Conservation (phyloP, 169 alveolate genomes). For the Eimeria praecox region DNA sequence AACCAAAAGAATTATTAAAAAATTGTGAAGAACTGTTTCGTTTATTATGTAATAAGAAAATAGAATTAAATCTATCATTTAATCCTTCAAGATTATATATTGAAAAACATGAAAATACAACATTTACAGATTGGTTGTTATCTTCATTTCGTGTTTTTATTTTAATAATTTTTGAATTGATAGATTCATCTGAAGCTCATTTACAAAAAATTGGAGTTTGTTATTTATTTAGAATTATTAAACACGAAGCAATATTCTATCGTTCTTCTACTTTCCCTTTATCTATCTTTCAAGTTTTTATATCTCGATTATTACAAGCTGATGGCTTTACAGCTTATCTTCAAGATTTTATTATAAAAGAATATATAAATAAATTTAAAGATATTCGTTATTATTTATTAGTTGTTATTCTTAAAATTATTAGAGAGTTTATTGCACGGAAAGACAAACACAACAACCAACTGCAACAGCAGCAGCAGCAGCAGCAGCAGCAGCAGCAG, state of each 20-base stretch:
- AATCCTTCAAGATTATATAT: neutral
- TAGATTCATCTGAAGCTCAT: neutral
- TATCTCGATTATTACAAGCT: slow-evolving; percentile 25
- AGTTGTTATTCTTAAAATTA: slow-evolving; percentile 46
- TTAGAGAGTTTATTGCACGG: slow-evolving; percentile 3
- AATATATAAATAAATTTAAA: neutral
- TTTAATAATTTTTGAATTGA: neutral
- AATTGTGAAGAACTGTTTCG: slow-evolving; percentile 11
- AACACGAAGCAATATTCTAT: neutral
- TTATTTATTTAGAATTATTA: neutral
- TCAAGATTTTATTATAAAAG: neutral
- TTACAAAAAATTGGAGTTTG: neutral
- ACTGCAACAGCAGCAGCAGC: neutral
- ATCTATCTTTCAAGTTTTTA: slow-evolving; percentile 33
- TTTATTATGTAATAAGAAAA: slow-evolving; percentile 9
- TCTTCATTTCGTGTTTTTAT: neutral
- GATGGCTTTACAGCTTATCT: neutral
- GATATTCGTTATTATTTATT: slow-evolving; percentile 74
- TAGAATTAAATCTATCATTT: neutral
- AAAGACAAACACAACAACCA: neutral
- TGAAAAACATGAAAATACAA: neutral
- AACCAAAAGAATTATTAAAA: neutral
- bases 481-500: neutral
- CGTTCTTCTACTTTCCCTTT: slow-evolving; percentile 58
- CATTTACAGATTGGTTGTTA: neutral